Evolutionary conservation across 2,329 filamentous ascomycete species (phyloP), one percentile per base, ranked within the genome.

Genomic region (Scytalidium lignicola): DNA sequence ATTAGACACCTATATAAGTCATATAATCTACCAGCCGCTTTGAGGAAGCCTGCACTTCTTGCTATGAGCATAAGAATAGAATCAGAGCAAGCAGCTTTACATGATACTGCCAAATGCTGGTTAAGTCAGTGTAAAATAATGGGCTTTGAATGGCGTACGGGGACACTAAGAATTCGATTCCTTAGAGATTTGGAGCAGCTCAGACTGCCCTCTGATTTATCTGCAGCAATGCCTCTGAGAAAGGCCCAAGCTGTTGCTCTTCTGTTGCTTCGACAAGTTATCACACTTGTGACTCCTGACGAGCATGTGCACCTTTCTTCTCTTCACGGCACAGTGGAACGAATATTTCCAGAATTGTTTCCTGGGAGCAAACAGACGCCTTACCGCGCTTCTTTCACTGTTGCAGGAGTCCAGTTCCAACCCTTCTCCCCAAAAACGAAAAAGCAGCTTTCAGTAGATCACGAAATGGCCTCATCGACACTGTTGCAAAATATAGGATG

Each of bases 21-120:
- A 3, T 68, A 83, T 50, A 61, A 65, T 2, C 70, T 97, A 3
- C 92, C 93, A 0, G 65, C 65, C 9, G 89, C 90, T 0, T 69
- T 97, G 2, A 80, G 80, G 52, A 82, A 83, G 48, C 70, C 76
- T 0, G 73, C 80, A 0, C 74, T 96, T 4, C 67, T 92, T 2
- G 67, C 70, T 0, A 68, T 95, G 45, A 74, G 85, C 1, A 62
- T 71, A 15, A 74, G 74, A 26, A 77, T 79, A 23, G 71, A 75
- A 42, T 58, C 57, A 12, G 74, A 70, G 6, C 67, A 71, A 0
- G 58, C 66, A 2, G 57, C 64, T 1, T 70, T 79, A 44, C 78
- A 79, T 29, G 67, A 70, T 2, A 70, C 79, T 49, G 83, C 82
- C 0, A 68, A 79, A 18, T 61, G 71, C 7, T 67, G 86, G 6